Conservation (phyloP, 495 filamentous ascomycete genomes). For the Glarea lozoyensis region DNA sequence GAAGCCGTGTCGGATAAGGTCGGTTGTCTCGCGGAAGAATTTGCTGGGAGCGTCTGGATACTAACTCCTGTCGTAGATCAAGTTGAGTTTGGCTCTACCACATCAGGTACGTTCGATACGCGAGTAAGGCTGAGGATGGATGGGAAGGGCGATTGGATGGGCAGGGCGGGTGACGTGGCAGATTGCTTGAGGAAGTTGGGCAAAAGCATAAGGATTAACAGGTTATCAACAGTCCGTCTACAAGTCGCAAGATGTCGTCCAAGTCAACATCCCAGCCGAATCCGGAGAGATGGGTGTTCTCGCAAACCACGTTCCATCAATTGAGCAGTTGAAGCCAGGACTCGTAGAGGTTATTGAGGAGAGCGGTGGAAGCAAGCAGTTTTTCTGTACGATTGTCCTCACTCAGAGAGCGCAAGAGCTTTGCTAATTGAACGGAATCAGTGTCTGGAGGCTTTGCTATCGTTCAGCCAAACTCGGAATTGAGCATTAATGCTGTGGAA, state of each 20-base stretch:
- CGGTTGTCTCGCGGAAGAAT: constrained; percentile 22
- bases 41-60: constrained; percentile 19
- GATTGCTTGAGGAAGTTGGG: neutral
- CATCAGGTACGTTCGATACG: constrained; percentile 71
- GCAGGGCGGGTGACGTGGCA: constrained; percentile 1
- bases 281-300: constrained; percentile 99
- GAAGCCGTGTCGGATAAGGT: constrained; percentile 80
- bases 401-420: neutral
- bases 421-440: constrained; percentile 25
- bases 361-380: constrained; percentile 82
- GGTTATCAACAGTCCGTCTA: constrained; percentile 39
- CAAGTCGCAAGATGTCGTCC: constrained; percentile 63
- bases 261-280: constrained; percentile 98
- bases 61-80: constrained; percentile 58
- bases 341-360: constrained; percentile 95
- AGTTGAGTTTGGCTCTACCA: constrained; percentile 91
- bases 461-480: constrained; percentile 86
- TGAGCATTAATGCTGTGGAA: constrained; percentile 98
- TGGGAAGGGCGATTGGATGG: neutral
- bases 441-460: constrained; percentile 96
- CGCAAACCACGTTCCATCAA: constrained; percentile 96
- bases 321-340: constrained; percentile 97
- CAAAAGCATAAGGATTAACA: constrained; percentile 26
- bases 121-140: neutral
- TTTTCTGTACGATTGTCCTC: constrained; percentile 76